A percentile compares a stretch with the other conserved stretches of the same genome.
Conservation (phyloP, 2,329 filamentous ascomycete species). For the Penicillium occitanis region DNA sequence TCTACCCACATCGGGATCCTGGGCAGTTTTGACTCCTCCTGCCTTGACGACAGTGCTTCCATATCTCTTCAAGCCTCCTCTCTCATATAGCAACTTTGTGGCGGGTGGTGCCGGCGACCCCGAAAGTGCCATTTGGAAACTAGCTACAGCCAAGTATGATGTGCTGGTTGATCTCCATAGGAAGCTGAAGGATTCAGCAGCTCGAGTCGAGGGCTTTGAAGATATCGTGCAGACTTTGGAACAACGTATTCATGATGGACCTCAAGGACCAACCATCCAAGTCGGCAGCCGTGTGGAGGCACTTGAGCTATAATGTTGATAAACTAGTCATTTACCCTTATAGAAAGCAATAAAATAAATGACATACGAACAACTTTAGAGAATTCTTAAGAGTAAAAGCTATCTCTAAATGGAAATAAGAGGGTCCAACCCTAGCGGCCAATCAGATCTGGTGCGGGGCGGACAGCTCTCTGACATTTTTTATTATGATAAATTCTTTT, state of each 20-base stretch:
- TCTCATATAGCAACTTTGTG: constrained; percentile 59
- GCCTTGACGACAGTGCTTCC: constrained; percentile 54
- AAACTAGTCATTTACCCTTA: not conserved
- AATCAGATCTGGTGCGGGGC: constrained; percentile 28
- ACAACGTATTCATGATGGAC: constrained; percentile 44
- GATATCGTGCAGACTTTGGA: constrained; percentile 43
- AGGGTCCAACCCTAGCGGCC: not conserved
- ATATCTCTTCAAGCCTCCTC: constrained; percentile 58
- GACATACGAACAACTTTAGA: not conserved
- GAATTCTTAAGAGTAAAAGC: not conserved
- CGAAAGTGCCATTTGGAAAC: constrained; percentile 58
- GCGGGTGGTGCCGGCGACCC: constrained; percentile 56
- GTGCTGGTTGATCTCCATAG: constrained; percentile 52
- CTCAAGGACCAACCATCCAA: constrained; percentile 38
- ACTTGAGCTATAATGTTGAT: constrained; percentile 30
- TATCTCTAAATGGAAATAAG: constrained; percentile 10
- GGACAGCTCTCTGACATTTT: constrained; percentile 17
- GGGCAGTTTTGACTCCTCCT: constrained; percentile 54
- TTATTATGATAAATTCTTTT: constrained; percentile 24
- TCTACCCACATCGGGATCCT: constrained; percentile 48
- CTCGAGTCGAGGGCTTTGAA: constrained; percentile 35
- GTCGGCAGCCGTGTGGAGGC: constrained; percentile 38
- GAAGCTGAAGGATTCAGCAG: constrained; percentile 42
- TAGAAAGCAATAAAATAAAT: not conserved
- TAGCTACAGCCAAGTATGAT: constrained; percentile 60